Conservation (phyloP, 176 grass and related monocot genomes). For the Dendrocalamus sinicus region DNA sequence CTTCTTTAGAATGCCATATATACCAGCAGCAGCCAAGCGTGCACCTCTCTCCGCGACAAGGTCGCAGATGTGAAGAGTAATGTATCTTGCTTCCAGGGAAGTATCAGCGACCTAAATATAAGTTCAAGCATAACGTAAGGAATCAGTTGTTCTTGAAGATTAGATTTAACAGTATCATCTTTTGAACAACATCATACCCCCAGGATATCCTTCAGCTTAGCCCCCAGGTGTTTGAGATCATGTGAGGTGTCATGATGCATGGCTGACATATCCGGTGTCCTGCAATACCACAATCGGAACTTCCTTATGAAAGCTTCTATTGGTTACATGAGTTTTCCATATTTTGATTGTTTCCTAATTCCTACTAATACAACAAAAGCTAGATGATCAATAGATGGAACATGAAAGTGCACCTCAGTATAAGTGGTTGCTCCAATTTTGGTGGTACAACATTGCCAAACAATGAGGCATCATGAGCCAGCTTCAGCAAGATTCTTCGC, state of each 20-base stretch:
- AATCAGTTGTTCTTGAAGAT: conserved; percentile 7
- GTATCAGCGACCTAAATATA: conserved; percentile 59
- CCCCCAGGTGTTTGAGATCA: conserved; percentile 73
- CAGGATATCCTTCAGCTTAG: conserved; percentile 86
- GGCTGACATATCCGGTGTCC: conserved; percentile 85
- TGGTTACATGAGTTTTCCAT: background rate
- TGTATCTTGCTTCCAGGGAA: conserved; percentile 74
- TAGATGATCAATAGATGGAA: background rate
- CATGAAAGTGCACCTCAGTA: conserved; percentile 63
- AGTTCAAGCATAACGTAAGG: conserved; percentile 26
- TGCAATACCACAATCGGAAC: conserved; percentile 42
- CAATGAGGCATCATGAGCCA: conserved; percentile 75
- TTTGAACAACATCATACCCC: conserved; percentile 57
- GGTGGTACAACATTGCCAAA: conserved; percentile 81
- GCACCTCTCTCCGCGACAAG: conserved; percentile 74
- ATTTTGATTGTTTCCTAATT: background rate
- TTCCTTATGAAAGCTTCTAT: conserved; percentile 24
- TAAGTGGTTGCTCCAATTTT: conserved; percentile 71
- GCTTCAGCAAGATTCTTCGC: conserved; percentile 74
- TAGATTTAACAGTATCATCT: background rate
- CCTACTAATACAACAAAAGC: background rate
- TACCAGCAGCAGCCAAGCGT: conserved; percentile 71
- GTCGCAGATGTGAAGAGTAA: conserved; percentile 69
- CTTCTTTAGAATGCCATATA: conserved; percentile 87
- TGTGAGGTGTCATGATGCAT: conserved; percentile 94